Evolutionary conservation across 208 protist genomes (phyloP), one percentile per base, ranked within the genome.

Genomic region (Crithidia fasciculata): DNA sequence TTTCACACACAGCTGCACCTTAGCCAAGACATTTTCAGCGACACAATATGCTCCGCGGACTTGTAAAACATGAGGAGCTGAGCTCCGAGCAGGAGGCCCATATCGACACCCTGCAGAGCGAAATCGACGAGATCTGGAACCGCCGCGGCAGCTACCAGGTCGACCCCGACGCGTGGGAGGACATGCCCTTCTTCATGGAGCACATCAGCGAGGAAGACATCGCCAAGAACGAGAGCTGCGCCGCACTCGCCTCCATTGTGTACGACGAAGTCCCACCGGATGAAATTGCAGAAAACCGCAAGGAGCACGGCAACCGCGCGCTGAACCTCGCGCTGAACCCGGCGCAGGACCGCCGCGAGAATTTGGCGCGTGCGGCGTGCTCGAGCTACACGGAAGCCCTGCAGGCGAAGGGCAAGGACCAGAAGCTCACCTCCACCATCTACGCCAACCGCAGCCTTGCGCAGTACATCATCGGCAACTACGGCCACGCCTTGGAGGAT

Each of bases 131-230:
- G 43, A 93, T 96, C 39, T 96, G 92, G 90, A 95, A 78, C 72
- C 87, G 89, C 2, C 85, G 88, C 36, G 92, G 92, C 44, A 81
- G 87, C 81, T 96, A 95, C 78, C 79, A 95, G 70, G 83, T 97
- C 45, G 90, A 97, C 70, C 78, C 88, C 37, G 88, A 93, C 28
- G 92, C 92, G 50, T 97, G 92, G 90, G 82, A 95, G 72, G 37
- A 74, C 10, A 95, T 97, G 92, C 92, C 92, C 10, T 77, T 97
- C 60, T 97, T 97, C 52, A 97, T 97, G 92, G 90, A 97, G 65
- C 83, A 78, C 28, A 93, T 97, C 64, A 88, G 79, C 40, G 83
- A 95, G 52, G 87, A 94, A 53, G 92, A 97, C 52, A 79, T 97
- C 19, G 87, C 84, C 53, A 83, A 86, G 62, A 97, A 97, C 47